A percentile compares a stretch with the other conserved stretches of the same genome.
Evolutionary conservation across 139 green algal genomes (phyloP).

Genomic region (Chlorella sp.): DNA sequence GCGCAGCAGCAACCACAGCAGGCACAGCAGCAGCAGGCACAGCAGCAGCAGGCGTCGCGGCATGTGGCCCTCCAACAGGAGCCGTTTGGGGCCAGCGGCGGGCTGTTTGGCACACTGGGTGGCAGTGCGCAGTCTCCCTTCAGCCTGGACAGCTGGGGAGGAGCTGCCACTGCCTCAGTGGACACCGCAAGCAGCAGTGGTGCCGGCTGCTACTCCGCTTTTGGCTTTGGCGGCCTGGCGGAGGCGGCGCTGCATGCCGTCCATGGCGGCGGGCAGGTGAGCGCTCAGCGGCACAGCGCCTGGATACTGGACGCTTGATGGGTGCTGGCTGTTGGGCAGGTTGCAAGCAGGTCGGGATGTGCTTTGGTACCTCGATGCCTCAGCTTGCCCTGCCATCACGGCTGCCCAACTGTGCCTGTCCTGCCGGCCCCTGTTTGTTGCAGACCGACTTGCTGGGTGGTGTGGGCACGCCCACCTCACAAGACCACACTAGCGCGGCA

Average conservation of each 20-base stretch:
- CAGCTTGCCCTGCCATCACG: too few relatives aligned
- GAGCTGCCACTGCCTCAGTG: neutral
- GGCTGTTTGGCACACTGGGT: slow-evolving; percentile 23
- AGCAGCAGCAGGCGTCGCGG: neutral
- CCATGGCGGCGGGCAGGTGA: neutral
- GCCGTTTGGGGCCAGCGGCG: neutral
- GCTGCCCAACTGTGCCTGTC: too few relatives aligned
- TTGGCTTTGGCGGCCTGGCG: slow-evolving; percentile 22
- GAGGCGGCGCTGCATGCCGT: slow-evolving; percentile 28
- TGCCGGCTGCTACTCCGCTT: neutral
- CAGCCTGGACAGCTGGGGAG: neutral
- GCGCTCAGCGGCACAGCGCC: too few relatives aligned
- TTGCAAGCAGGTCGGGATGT: too few relatives aligned
- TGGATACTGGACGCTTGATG: too few relatives aligned
- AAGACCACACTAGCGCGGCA: neutral
- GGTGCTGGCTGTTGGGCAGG: too few relatives aligned
- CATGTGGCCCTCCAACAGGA: neutral
- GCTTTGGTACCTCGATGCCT: too few relatives aligned
- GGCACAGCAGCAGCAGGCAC: neutral
- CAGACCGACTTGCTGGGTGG: slow-evolving; percentile 12
- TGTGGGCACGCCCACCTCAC: neutral
- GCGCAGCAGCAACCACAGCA: slow-evolving; percentile 20
- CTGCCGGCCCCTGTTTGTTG: neutral
- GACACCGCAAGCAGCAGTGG: neutral
- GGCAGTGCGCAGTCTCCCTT: neutral